These are phyloP conservation scores for Rostrohypoxylon terebratum DNA, from an alignment of 495 filamentous ascomycete species.

Conservation along the genomic window DNA sequence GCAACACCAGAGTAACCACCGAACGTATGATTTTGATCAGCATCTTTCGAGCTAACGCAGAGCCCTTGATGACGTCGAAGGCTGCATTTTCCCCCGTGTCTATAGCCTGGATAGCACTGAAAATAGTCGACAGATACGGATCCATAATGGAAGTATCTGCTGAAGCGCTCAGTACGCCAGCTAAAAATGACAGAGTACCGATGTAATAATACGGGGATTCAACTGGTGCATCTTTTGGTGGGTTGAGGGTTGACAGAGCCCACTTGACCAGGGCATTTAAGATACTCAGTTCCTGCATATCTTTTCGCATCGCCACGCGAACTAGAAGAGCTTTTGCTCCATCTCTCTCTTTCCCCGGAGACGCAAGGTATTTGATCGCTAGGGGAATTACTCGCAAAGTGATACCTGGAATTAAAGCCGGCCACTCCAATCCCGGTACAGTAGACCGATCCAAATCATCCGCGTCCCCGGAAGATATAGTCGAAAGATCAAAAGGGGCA, in stretches of 20 bases:
- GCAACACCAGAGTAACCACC: constrained; percentile 71
- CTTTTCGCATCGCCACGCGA: constrained; percentile 80
- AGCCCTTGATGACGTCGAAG: constrained; percentile 66
- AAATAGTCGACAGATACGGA: constrained; percentile 57
- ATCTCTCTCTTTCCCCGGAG: constrained; percentile 86
- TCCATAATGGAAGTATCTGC: constrained; percentile 65
- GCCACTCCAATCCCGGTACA: constrained; percentile 59
- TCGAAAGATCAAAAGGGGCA: constrained; percentile 90
- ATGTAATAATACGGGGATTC: constrained; percentile 67
- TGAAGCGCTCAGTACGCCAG: constrained; percentile 70
- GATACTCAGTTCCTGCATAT: constrained; percentile 85
- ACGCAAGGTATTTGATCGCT: constrained; percentile 75
- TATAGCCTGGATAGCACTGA: constrained; percentile 63
- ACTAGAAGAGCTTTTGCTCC: constrained; percentile 85
- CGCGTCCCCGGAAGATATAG: constrained; percentile 74
- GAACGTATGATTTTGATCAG: constrained; percentile 85
- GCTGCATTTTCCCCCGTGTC: constrained; percentile 52
- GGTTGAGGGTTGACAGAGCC: constrained; percentile 70
- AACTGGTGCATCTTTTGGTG: constrained; percentile 40
- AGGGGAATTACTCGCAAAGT: constrained; percentile 75
- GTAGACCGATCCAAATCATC: constrained; percentile 51
- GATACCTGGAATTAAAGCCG: constrained; percentile 72
- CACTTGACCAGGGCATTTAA: constrained; percentile 73
- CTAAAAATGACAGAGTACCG: constrained; percentile 81
- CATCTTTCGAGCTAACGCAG: constrained; percentile 80